Percentiles rank a stretch among this genome's conserved stretches.
Evolutionary conservation across 192 early-diverging fungal species (phyloP).

Genomic region (Powellomyces hirtus): DNA sequence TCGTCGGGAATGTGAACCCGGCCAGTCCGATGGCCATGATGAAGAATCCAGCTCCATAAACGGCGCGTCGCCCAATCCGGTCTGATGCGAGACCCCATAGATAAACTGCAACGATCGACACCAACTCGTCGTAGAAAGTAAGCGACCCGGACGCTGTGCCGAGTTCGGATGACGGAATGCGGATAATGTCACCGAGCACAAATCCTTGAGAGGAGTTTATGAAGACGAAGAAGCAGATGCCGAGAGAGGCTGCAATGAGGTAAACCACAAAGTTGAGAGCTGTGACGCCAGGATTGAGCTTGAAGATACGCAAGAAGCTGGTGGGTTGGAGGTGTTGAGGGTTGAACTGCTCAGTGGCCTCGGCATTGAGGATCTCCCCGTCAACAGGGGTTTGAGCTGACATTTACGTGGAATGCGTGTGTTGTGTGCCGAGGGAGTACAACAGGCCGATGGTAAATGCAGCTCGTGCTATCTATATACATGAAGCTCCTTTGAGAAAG

Average conservation of each 20-base stretch:
- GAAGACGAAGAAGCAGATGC: constrained; percentile 51
- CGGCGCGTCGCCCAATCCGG: constrained; percentile 49
- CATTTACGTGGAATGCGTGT: no score
- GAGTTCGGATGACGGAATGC: constrained; percentile 26
- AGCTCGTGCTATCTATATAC: no score
- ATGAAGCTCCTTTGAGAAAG: no score
- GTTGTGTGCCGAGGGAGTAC: no score
- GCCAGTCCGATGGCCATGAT: constrained; percentile 53
- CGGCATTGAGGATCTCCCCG: no score
- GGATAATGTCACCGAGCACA: constrained; percentile 40
- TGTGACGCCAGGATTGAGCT: constrained; percentile 8
- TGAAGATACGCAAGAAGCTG: constrained; percentile 14
- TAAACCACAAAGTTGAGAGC: constrained; percentile 24
- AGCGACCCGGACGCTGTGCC: constrained; percentile 53
- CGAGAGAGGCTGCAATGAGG: constrained; percentile 33
- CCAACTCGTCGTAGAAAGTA: constrained; percentile 63
- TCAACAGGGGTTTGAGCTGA: no score
- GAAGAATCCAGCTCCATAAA: constrained; percentile 52
- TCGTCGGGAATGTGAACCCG: constrained; percentile 48
- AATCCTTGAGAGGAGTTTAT: constrained; percentile 45
- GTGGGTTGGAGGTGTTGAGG: no score
- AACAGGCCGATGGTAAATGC: no score
- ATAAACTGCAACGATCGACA: constrained; percentile 51
- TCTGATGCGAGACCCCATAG: constrained; percentile 66
- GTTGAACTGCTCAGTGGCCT: no score